These are phyloP conservation scores for Ambrosia hybrid DNA, from an alignment of 140 eudicot species.

Conservation along the genomic window DNA sequence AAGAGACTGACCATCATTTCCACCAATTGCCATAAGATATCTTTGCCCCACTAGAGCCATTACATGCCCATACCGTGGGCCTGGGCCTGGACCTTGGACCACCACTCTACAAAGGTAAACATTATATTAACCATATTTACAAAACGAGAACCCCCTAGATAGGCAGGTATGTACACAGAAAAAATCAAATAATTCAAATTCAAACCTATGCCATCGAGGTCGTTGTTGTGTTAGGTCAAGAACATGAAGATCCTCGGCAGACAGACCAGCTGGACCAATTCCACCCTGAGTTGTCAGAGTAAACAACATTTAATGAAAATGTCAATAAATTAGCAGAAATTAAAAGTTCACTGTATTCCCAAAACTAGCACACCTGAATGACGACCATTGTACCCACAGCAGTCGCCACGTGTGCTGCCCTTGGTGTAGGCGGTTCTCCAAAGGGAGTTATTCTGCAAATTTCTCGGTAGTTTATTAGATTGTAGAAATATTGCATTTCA, in stretches of 20 bases:
- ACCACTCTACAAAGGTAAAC: slow-evolving; percentile 65
- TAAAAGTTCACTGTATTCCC: slow-evolving; percentile 3
- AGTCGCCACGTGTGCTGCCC: slow-evolving; percentile 99
- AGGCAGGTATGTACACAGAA: slow-evolving; percentile 1
- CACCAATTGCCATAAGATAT: slow-evolving; percentile 99
- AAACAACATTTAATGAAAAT: background rate
- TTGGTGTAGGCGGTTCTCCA: slow-evolving; percentile 99
- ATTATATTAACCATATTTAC: slow-evolving; percentile 8
- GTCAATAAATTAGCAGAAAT: slow-evolving; percentile 17
- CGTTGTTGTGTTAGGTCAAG: slow-evolving; percentile 95
- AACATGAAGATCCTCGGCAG: slow-evolving; percentile 99
- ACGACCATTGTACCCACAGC: slow-evolving; percentile 99
- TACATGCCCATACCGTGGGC: slow-evolving; percentile 98
- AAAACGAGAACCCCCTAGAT: slow-evolving; percentile 17
- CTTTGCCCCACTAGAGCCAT: slow-evolving; percentile 99
- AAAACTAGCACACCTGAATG: slow-evolving; percentile 68
- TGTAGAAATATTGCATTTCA: slow-evolving; percentile 13
- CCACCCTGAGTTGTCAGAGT: slow-evolving; percentile 69
- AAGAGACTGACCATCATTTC: slow-evolving; percentile 89
- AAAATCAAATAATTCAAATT: slow-evolving; percentile 17
- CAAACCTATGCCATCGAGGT: slow-evolving; percentile 99
- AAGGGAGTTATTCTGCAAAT: slow-evolving; percentile 81
- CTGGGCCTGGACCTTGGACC: slow-evolving; percentile 99
- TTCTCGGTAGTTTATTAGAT: background rate
- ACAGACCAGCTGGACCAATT: slow-evolving; percentile 99